phyloP scores from a whole-genome alignment of 129 eudicot species.

The Artemisia tridentata region DNA sequence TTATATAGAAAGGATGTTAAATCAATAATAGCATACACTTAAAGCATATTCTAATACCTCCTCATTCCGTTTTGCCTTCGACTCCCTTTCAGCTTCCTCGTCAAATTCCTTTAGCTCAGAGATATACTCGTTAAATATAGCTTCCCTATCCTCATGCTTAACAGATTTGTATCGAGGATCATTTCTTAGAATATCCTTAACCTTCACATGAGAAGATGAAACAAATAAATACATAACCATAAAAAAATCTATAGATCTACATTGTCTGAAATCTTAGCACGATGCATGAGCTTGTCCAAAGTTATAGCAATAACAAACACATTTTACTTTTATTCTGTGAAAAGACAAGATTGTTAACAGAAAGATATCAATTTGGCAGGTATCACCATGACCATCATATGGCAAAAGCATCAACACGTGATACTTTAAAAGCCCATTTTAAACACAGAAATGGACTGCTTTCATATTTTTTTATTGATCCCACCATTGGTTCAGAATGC shows the following conservation, averaged over 20 bases:
- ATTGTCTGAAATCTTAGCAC: not conserved
- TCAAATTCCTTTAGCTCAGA: conserved; percentile 72
- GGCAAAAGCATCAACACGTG: no score
- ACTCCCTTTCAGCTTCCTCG: conserved; percentile 54
- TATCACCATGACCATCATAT: no score
- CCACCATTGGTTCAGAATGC: no score
- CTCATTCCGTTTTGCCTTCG: conserved; percentile 72
- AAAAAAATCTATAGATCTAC: not conserved
- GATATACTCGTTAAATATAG: conserved; percentile 66
- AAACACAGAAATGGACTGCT: no score
- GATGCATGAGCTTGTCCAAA: not conserved
- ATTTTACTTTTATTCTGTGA: conserved; percentile 3
- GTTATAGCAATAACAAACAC: not conserved
- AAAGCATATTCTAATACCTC: conserved; percentile 48
- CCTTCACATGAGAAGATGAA: conserved; percentile 38
- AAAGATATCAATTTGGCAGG: no score
- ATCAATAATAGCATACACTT: not conserved
- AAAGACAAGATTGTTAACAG: no score
- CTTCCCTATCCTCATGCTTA: conserved; percentile 89
- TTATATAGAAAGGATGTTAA: not conserved
- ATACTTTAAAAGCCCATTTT: no score
- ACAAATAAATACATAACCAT: conserved; percentile 23
- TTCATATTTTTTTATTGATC: no score
- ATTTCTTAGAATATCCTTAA: conserved; percentile 72
- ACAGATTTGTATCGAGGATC: conserved; percentile 86